Conservation (phyloP, 2,329 filamentous ascomycete species). For the Xylaria sp. region DNA sequence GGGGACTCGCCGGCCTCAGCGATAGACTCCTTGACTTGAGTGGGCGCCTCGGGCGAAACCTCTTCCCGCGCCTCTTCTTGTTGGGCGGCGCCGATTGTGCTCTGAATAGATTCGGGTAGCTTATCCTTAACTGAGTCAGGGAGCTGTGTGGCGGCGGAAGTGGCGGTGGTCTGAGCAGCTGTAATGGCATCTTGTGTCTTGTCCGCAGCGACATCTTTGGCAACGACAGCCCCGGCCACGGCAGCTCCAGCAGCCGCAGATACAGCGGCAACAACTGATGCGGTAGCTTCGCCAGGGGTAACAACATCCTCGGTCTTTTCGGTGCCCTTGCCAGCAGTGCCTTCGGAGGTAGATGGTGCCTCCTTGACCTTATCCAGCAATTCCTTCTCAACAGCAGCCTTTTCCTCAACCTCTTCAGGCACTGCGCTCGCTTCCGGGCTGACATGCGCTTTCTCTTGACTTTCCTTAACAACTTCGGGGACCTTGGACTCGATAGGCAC, state of each 20-base stretch:
- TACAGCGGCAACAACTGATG: slow-evolving; percentile 49
- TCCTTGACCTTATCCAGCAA: slow-evolving; percentile 70
- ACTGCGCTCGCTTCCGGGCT: slow-evolving; percentile 72
- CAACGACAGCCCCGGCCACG: slow-evolving; percentile 44
- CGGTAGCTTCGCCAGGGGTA: slow-evolving; percentile 49
- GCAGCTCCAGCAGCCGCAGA: slow-evolving; percentile 47
- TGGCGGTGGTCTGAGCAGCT: slow-evolving; percentile 34
- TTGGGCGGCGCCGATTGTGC: slow-evolving; percentile 50
- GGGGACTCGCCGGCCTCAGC: slow-evolving; percentile 64
- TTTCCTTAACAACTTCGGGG: slow-evolving; percentile 71
- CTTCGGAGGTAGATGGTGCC: slow-evolving; percentile 62
- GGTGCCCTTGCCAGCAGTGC: slow-evolving; percentile 57
- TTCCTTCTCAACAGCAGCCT: slow-evolving; percentile 73
- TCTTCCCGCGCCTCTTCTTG: slow-evolving; percentile 52
- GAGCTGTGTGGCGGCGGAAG: slow-evolving; percentile 50
- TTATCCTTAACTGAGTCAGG: slow-evolving; percentile 59
- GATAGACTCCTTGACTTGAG: slow-evolving; percentile 63
- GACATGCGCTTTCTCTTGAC: slow-evolving; percentile 68
- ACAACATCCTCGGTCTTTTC: slow-evolving; percentile 57
- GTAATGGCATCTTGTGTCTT: slow-evolving; percentile 48
- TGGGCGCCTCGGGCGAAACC: slow-evolving; percentile 58
- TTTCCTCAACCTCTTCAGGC: slow-evolving; percentile 70
- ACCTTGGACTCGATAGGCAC: slow-evolving; percentile 55
- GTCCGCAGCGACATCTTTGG: slow-evolving; percentile 49
- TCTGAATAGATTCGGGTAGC: slow-evolving; percentile 57